Conservation (phyloP, 768 basidiomycete species). For the Suillus sp. region DNA sequence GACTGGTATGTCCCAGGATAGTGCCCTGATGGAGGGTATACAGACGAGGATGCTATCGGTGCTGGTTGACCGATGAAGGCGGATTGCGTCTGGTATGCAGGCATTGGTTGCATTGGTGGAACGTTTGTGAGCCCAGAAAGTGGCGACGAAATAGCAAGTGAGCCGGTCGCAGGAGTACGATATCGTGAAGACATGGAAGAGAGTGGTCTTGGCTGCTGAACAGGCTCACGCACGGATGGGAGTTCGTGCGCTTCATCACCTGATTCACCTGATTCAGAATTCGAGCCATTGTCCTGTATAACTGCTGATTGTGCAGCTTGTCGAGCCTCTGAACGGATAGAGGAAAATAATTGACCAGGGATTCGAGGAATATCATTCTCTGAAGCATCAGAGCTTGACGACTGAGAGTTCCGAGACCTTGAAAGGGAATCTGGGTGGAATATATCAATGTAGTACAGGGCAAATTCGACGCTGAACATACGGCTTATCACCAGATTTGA, state of each 20-base stretch:
- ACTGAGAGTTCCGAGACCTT: conserved; percentile 58
- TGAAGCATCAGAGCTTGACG: conserved; percentile 66
- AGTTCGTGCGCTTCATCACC: conserved; percentile 52
- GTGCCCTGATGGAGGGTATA: conserved; percentile 39
- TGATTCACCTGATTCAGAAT: conserved; percentile 49
- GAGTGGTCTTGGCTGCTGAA: conserved; percentile 53
- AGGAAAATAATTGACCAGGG: conserved; percentile 9
- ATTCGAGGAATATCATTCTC: conserved; percentile 34
- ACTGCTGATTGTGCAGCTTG: conserved; percentile 21
- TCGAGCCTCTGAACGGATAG: conserved; percentile 21
- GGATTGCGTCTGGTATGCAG: conserved; percentile 70
- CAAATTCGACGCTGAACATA: conserved; percentile 36
- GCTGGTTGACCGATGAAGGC: conserved; percentile 58
- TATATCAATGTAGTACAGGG: not conserved
- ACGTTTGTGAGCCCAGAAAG: conserved; percentile 44
- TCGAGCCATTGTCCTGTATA: conserved; percentile 35
- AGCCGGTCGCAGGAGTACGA: conserved; percentile 72
- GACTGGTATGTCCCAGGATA: conserved; percentile 43
- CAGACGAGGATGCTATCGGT: conserved; percentile 40
- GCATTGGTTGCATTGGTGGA: conserved; percentile 71
- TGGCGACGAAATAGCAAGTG: conserved; percentile 59
- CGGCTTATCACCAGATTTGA: conserved; percentile 66
- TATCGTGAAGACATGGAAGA: conserved; percentile 84
- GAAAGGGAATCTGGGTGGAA: conserved; percentile 37
- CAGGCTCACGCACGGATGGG: conserved; percentile 40